Conservation (phyloP, 768 basidiomycete genomes). For the Serendipita sp. region DNA sequence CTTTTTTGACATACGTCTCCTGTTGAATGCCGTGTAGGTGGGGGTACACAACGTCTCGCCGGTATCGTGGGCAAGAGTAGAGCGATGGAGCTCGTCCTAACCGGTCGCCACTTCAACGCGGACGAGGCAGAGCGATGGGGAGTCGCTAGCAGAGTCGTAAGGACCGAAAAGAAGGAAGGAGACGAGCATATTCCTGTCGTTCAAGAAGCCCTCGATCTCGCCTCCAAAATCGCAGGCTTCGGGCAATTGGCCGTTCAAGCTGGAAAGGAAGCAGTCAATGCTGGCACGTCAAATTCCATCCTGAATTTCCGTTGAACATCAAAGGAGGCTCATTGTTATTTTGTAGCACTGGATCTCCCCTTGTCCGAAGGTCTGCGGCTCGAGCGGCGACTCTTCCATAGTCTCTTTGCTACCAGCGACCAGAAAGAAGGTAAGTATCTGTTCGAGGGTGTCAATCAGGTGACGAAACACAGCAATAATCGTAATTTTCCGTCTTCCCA, state of each 20-base stretch:
- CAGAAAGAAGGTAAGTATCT: slow-evolving; percentile 74
- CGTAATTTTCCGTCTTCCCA: slow-evolving; percentile 19
- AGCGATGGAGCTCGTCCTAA: slow-evolving; percentile 87
- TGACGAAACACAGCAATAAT: slow-evolving; percentile 8
- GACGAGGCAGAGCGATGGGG: slow-evolving; percentile 79
- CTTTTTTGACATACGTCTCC: not conserved
- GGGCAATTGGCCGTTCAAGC: slow-evolving; percentile 72
- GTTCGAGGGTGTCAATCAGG: not conserved
- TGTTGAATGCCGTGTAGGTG: slow-evolving; percentile 19
- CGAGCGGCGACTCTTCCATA: slow-evolving; percentile 82
- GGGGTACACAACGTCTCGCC: slow-evolving; percentile 83
- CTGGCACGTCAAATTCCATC: slow-evolving; percentile 15
- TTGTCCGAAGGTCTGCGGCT: slow-evolving; percentile 72
- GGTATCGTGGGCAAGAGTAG: slow-evolving; percentile 79
- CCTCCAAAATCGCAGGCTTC: slow-evolving; percentile 63
- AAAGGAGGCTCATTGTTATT: not conserved
- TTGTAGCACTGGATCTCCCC: slow-evolving; percentile 61
- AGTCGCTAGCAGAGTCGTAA: slow-evolving; percentile 67
- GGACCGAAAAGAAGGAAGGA: slow-evolving; percentile 42
- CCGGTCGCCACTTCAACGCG: slow-evolving; percentile 68
- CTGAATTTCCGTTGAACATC: not conserved
- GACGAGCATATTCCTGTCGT: slow-evolving; percentile 41
- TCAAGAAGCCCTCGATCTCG: slow-evolving; percentile 72
- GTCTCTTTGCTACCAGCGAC: slow-evolving; percentile 82
- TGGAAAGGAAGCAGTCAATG: slow-evolving; percentile 88